These are phyloP conservation scores for Fraxinus dipetala DNA, from an alignment of 305 asterid species.

Conservation along the genomic window DNA sequence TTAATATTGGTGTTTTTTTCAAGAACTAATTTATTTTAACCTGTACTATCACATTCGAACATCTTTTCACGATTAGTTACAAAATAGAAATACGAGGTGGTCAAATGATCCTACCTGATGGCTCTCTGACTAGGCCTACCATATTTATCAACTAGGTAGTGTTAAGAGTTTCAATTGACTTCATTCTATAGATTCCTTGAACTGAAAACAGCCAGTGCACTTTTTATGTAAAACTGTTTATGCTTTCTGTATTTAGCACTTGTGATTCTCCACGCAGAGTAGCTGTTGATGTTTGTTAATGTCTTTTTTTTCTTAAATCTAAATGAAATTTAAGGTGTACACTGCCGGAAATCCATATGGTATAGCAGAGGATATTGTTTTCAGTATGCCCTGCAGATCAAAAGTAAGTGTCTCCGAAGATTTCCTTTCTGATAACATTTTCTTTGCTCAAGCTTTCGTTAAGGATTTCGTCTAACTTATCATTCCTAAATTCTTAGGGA, in stretches of 20 bases:
- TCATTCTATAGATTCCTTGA: neutral
- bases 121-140: neutral
- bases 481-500: constrained; percentile 46
- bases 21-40: neutral
- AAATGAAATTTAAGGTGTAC: constrained; percentile 51
- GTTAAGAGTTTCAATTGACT: neutral
- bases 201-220: neutral
- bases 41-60: neutral
- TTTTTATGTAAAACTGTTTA: neutral
- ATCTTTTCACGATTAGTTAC: neutral
- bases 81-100: neutral
- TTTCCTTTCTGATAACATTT: neutral
- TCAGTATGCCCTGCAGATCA: constrained; percentile 99
- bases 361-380: constrained; percentile 82
- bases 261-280: neutral
- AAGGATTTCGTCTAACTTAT: neutral
- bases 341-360: constrained; percentile 88
- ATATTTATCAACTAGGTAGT: neutral
- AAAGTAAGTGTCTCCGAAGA: constrained; percentile 41
- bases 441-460: neutral
- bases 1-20: neutral
- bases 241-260: neutral
- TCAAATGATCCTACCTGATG: neutral
- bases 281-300: neutral
- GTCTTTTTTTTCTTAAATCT: neutral